These are phyloP conservation scores for Saccharomycopsis fodiens DNA, from an alignment of 805 yeast genomes.

Conservation along the genomic window DNA sequence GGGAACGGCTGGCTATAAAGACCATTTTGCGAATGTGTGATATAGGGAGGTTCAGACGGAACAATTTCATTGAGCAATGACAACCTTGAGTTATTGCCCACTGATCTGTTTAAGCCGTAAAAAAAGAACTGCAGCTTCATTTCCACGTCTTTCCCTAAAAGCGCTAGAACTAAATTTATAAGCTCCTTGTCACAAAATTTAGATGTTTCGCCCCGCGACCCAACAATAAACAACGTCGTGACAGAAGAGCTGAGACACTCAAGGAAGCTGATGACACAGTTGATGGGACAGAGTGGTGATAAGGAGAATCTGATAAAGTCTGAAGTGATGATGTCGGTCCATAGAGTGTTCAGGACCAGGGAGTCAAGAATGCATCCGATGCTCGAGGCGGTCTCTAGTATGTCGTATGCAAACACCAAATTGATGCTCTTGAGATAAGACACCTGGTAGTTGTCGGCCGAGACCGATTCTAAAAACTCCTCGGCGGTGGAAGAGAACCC, in stretches of 20 bases:
- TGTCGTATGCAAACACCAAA: conserved; percentile 14
- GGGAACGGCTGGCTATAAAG: conserved; percentile 14
- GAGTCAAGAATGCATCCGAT: conserved; percentile 7
- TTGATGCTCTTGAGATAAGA: conserved; percentile 4
- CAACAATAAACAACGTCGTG: conserved; percentile 24
- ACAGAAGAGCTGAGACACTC: conserved; percentile 7
- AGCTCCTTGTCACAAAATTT: conserved; percentile 17
- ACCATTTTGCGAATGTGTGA: conserved; percentile 4
- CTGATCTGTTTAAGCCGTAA: conserved; percentile 45
- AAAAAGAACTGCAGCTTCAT: conserved; percentile 35
- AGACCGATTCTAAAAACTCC: conserved; percentile 3
- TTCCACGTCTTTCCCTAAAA: conserved; percentile 36
- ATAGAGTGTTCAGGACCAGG: conserved; percentile 8
- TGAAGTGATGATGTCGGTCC: conserved; percentile 11
- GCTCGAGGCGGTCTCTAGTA: conserved; percentile 17
- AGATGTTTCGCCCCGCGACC: conserved; percentile 17
- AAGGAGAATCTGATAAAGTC: conserved; percentile 15
- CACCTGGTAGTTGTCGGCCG: conserved; percentile 11
- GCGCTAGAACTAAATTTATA: conserved; percentile 29
- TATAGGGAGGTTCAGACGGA: conserved; percentile 25
- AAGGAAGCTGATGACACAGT: conserved; percentile 12
- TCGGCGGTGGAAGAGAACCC: conserved; percentile 9
- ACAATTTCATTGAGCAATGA: conserved; percentile 36
- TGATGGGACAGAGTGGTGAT: conserved; percentile 15
- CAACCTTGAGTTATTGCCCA: conserved; percentile 45